phyloP scores from a whole-genome alignment of 768 basidiomycete genomes.

The Mycena rebaudengoi region DNA sequence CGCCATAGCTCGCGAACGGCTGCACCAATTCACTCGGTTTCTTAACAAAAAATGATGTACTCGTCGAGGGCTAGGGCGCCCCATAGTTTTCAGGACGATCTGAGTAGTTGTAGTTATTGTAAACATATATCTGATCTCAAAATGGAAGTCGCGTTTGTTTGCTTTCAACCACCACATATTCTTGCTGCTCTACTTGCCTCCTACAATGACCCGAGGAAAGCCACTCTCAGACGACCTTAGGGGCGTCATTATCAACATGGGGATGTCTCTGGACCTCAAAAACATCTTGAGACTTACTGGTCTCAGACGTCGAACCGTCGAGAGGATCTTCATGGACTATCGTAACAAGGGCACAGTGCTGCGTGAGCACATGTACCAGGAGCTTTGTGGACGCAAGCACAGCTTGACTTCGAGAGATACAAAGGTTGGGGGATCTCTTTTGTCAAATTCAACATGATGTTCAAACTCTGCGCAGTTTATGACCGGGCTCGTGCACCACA shows the following conservation, averaged over 20 bases:
- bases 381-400: not conserved
- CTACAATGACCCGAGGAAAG: not conserved
- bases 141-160: too few relatives aligned
- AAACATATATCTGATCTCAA: too few relatives aligned
- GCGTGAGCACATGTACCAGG: not conserved
- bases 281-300: not conserved
- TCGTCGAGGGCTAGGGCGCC: too few relatives aligned
- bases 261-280: not conserved
- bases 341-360: not conserved
- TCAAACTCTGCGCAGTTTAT: conserved; percentile 20
- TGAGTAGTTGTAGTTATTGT: too few relatives aligned
- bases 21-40: too few relatives aligned
- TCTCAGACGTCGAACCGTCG: not conserved
- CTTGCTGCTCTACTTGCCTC: too few relatives aligned
- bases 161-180: too few relatives aligned
- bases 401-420: not conserved
- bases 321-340: not conserved
- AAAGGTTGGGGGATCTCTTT: not conserved
- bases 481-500: conserved; percentile 22
- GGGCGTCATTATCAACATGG: not conserved
- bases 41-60: too few relatives aligned
- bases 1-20: too few relatives aligned
- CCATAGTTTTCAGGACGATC: too few relatives aligned
- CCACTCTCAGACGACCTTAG: not conserved
- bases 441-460: not conserved